Percentiles rank a stretch among this genome's conserved stretches.
These are phyloP conservation scores for Nidularia sp. DNA, from an alignment of 768 basidiomycete species.

Conservation along the genomic window DNA sequence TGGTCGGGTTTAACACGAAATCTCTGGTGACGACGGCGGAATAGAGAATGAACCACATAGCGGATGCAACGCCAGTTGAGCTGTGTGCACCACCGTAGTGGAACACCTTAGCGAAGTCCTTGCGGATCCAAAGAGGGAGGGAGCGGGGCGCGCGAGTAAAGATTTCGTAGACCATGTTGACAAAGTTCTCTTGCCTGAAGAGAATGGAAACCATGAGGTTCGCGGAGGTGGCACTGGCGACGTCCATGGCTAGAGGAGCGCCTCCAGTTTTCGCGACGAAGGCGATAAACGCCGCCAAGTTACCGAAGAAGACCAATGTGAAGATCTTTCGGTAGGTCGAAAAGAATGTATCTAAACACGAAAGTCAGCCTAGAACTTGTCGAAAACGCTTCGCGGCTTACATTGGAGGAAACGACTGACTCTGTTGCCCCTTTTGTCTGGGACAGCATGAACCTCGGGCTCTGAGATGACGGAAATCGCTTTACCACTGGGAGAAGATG, in stretches of 20 bases:
- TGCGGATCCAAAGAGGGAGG: constrained; percentile 37
- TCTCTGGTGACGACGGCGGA: constrained; percentile 36
- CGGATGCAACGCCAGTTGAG: constrained; percentile 46
- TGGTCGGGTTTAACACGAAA: constrained; percentile 15
- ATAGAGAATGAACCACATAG: constrained; percentile 50
- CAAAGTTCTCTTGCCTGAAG: constrained; percentile 47
- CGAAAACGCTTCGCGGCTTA: constrained; percentile 38
- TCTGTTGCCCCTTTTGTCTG: constrained; percentile 8
- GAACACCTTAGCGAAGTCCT: constrained; percentile 44
- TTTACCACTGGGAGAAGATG: too few relatives aligned
- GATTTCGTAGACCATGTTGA: constrained; percentile 47
- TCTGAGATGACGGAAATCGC: too few relatives aligned
- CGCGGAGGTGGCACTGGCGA: constrained; percentile 32
- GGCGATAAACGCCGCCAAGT: constrained; percentile 43
- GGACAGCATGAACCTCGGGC: constrained; percentile 1
- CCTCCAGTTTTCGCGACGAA: constrained; percentile 28
- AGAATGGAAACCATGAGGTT: constrained; percentile 40
- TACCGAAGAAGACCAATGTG: constrained; percentile 44
- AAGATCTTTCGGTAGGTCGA: constrained; percentile 48
- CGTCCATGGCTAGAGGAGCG: constrained; percentile 26
- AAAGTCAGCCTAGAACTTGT: background rate
- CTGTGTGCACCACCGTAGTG: constrained; percentile 55
- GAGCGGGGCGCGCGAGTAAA: constrained; percentile 33
- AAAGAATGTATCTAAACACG: constrained; percentile 22
- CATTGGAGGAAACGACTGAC: constrained; percentile 6